Evolutionary conservation across 2,329 filamentous ascomycete genomes (phyloP).

Genomic region (Colletotrichum navitas): DNA sequence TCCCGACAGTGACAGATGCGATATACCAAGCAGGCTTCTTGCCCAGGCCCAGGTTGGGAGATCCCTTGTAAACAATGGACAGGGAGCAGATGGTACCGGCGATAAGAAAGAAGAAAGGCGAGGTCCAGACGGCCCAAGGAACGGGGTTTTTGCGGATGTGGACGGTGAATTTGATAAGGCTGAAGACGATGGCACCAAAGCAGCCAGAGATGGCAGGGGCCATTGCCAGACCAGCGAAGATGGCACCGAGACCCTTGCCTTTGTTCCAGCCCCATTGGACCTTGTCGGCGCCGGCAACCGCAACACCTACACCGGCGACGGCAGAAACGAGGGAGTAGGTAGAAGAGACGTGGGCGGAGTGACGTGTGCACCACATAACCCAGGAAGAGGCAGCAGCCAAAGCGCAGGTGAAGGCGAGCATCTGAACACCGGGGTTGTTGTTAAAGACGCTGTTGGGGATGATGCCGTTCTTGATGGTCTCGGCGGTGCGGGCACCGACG

Average conservation of each 20-base stretch:
- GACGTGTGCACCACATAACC: conserved; percentile 84
- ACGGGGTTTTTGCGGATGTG: conserved; percentile 79
- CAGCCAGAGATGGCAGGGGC: conserved; percentile 75
- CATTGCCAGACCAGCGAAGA: conserved; percentile 79
- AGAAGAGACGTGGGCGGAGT: conserved; percentile 80
- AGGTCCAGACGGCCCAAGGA: conserved; percentile 78
- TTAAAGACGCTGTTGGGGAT: conserved; percentile 71
- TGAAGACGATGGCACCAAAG: conserved; percentile 78
- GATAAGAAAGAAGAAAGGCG: conserved; percentile 83
- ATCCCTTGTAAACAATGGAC: conserved; percentile 86
- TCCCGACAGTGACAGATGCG: conserved; percentile 74
- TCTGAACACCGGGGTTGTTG: conserved; percentile 73
- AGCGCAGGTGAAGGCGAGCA: conserved; percentile 75
- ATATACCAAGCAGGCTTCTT: conserved; percentile 78
- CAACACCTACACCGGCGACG: conserved; percentile 77
- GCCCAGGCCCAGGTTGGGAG: conserved; percentile 73
- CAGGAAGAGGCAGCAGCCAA: conserved; percentile 75
- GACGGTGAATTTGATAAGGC: conserved; percentile 78
- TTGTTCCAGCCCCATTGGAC: conserved; percentile 79
- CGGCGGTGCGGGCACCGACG: conserved; percentile 77
- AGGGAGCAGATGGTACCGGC: conserved; percentile 80
- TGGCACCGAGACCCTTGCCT: conserved; percentile 77
- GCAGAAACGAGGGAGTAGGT: conserved; percentile 79
- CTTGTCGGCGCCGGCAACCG: conserved; percentile 70
- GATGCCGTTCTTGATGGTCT: conserved; percentile 85